phyloP scores from a whole-genome alignment of 164 flowering plant species.

The Pachysandra terminalis region DNA sequence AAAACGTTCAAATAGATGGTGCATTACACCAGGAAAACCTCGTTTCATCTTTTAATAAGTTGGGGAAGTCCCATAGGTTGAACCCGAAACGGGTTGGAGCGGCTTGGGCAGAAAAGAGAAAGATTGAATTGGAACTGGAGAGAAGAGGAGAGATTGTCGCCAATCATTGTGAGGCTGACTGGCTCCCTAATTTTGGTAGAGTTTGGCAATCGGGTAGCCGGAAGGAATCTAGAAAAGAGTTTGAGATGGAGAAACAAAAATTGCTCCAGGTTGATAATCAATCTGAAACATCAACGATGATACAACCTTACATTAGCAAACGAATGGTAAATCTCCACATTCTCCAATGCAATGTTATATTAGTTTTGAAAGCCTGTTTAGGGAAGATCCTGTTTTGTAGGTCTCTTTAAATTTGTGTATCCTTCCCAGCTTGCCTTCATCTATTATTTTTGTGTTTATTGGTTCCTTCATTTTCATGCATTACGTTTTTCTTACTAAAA shows the following conservation, averaged over 20 bases:
- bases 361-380: not conserved
- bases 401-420: not conserved
- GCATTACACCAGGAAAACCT: slow-evolving; percentile 8
- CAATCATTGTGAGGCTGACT: slow-evolving; percentile 45
- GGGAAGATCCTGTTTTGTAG: too few species aligned
- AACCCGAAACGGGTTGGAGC: slow-evolving; percentile 93
- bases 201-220: slow-evolving; percentile 94
- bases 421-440: not conserved
- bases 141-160: slow-evolving; percentile 64
- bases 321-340: slow-evolving; percentile 50
- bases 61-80: slow-evolving; percentile 46
- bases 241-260: slow-evolving; percentile 54
- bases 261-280: slow-evolving; percentile 25
- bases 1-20: slow-evolving; percentile 18
- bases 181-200: slow-evolving; percentile 97
- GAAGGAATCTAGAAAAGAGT: slow-evolving; percentile 89
- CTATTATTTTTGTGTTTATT: not conserved
- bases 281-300: slow-evolving; percentile 30
- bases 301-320: slow-evolving; percentile 85
- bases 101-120: slow-evolving; percentile 96
- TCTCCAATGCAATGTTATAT: not conserved
- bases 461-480: too few species aligned
- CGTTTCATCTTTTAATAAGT: slow-evolving; percentile 19
- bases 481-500: too few species aligned
- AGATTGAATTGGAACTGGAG: slow-evolving; percentile 81